Conservation (phyloP, 768 basidiomycete genomes). For the Psilocybe subaeruginosa region DNA sequence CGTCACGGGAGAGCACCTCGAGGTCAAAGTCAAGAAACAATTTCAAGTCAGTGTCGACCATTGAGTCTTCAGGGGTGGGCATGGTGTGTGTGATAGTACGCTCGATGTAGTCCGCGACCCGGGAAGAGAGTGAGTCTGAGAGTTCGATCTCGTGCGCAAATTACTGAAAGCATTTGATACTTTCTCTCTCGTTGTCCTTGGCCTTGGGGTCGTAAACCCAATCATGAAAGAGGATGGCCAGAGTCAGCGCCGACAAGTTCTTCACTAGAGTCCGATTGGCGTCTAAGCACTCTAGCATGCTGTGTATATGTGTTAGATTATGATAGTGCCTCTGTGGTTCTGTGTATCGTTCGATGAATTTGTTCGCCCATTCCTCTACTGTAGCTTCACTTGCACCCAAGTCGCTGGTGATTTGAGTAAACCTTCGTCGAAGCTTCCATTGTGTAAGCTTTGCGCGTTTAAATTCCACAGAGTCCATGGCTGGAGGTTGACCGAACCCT, state of each 20-base stretch:
- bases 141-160: background rate
- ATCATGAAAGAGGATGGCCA: conserved; percentile 15
- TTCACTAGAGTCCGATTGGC: background rate
- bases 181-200: conserved; percentile 10
- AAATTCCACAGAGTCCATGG: no score
- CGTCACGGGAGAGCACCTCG: conserved; percentile 10
- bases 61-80: background rate
- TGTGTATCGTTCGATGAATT: conserved; percentile 8
- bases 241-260: conserved; percentile 4
- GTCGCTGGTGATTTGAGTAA: no score
- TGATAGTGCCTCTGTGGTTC: conserved; percentile 11
- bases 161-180: background rate
- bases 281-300: conserved; percentile 2
- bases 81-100: conserved; percentile 12
- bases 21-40: conserved; percentile 16
- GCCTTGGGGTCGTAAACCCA: conserved; percentile 15
- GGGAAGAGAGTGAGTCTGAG: conserved; percentile 1
- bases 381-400: background rate
- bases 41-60: conserved; percentile 1
- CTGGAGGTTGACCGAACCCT: no score
- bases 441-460: no score
- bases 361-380: conserved; percentile 4
- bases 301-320: conserved; percentile 4
- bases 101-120: conserved; percentile 9
- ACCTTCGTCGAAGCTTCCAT: no score